Conservation (phyloP, 805 yeast species). For the Ogataea allantospora region DNA sequence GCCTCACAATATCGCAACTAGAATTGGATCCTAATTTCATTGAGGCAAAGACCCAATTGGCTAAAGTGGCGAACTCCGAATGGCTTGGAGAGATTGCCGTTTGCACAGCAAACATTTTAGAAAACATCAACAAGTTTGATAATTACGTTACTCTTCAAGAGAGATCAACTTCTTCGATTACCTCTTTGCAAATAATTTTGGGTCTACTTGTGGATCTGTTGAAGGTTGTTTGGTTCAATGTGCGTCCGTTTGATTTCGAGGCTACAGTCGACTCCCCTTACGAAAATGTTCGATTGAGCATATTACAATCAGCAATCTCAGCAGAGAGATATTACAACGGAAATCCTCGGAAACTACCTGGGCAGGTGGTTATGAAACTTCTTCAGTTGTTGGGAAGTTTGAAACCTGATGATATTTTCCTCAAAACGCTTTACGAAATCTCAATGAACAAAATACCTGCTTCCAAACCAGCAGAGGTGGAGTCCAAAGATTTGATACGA, state of each 20-base stretch:
- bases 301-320: conserved; percentile 12
- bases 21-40: conserved; percentile 37
- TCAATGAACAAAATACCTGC: conserved; percentile 14
- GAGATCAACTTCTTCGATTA: conserved; percentile 27
- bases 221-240: conserved; percentile 20
- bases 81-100: conserved; percentile 33
- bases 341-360: conserved; percentile 17
- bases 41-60: conserved; percentile 35
- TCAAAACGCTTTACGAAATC: conserved; percentile 16
- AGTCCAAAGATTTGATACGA: conserved; percentile 9
- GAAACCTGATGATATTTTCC: conserved; percentile 29
- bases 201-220: conserved; percentile 39
- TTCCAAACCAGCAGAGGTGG: conserved; percentile 1
- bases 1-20: conserved; percentile 35
- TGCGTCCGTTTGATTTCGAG: not conserved
- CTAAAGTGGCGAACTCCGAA: conserved; percentile 29
- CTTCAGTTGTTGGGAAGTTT: conserved; percentile 16
- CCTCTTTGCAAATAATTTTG: conserved; percentile 38
- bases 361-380: conserved; percentile 11
- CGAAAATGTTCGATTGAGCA: conserved; percentile 11
- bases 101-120: conserved; percentile 26
- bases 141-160: conserved; percentile 25
- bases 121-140: conserved; percentile 28
- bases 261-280: conserved; percentile 3
- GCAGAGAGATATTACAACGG: conserved; percentile 14